These are phyloP conservation scores for Acrocalymma vagum DNA, from an alignment of 2,329 filamentous ascomycete genomes.

Conservation along the genomic window DNA sequence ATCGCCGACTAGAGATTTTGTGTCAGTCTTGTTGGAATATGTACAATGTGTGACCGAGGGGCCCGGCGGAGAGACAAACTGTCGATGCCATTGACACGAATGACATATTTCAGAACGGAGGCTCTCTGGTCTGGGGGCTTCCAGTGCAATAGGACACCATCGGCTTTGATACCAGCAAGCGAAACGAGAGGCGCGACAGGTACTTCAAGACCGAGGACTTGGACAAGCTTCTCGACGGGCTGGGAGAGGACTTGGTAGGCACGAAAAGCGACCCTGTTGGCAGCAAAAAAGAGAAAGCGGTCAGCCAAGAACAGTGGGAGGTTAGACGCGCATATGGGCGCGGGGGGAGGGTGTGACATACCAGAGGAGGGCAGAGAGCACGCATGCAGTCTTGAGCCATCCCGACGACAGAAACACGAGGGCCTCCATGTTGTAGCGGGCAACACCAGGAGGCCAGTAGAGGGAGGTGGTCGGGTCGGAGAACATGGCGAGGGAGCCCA, in stretches of 20 bases:
- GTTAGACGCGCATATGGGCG: neutral
- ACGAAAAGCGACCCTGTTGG: constrained; percentile 79
- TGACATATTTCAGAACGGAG: constrained; percentile 84
- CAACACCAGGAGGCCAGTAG: constrained; percentile 43
- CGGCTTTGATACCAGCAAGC: constrained; percentile 85
- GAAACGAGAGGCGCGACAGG: constrained; percentile 89
- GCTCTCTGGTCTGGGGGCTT: constrained; percentile 73
- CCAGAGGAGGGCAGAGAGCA: constrained; percentile 47
- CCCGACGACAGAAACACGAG: constrained; percentile 43
- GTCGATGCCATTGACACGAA: constrained; percentile 92
- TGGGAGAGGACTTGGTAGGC: constrained; percentile 90
- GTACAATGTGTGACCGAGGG: neutral
- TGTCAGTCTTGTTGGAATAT: constrained; percentile 18
- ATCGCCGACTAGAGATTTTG: constrained; percentile 78
- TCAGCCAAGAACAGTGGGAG: constrained; percentile 2
- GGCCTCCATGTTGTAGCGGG: constrained; percentile 45
- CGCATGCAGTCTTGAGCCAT: constrained; percentile 45
- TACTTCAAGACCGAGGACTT: constrained; percentile 91
- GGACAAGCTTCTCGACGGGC: constrained; percentile 88
- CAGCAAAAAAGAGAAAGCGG: neutral
- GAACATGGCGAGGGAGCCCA: constrained; percentile 35
- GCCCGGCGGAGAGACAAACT: too few relatives aligned
- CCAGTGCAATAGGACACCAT: constrained; percentile 92
- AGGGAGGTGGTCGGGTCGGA: constrained; percentile 40
- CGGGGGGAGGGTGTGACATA: constrained; percentile 16